phyloP scores from a whole-genome alignment of 108 stramenopile genomes.

The Pseudonitzschia pungens region DNA sequence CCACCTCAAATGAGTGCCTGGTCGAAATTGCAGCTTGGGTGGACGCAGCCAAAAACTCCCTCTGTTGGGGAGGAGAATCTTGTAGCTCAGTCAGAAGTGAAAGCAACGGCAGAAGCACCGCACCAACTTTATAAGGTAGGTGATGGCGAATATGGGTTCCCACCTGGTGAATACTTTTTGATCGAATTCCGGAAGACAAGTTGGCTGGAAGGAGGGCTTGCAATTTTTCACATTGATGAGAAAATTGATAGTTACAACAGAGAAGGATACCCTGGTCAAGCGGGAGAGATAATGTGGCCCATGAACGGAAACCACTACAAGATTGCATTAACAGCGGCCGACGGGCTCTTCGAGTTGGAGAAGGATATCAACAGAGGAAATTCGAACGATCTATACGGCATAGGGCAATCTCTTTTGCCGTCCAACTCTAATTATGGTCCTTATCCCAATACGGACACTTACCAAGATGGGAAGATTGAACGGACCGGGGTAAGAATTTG shows the following conservation, averaged over 20 bases:
- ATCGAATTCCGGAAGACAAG: conserved; percentile 54
- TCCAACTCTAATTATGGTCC: not conserved
- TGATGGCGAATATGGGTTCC: conserved; percentile 36
- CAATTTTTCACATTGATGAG: conserved; percentile 60
- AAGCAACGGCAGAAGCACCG: conserved; percentile 34
- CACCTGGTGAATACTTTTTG: conserved; percentile 40
- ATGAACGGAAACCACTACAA: conserved; percentile 61
- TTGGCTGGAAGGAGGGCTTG: conserved; percentile 53
- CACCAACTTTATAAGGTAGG: conserved; percentile 30
- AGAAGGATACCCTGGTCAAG: conserved; percentile 48
- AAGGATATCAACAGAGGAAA: conserved; percentile 28
- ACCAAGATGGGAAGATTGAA: conserved; percentile 37
- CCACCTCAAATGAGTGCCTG: conserved; percentile 51
- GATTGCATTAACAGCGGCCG: conserved; percentile 63
- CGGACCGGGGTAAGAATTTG: conserved; percentile 37
- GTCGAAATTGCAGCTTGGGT: conserved; percentile 46
- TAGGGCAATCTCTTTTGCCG: conserved; percentile 19
- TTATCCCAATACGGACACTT: conserved; percentile 56
- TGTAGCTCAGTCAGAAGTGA: conserved; percentile 25
- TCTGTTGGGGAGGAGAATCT: conserved; percentile 20
- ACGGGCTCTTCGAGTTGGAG: conserved; percentile 77
- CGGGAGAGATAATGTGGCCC: conserved; percentile 44
- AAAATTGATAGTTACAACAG: conserved; percentile 6
- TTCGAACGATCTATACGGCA: conserved; percentile 28
- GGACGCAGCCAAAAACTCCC: conserved; percentile 34